Percentiles rank a stretch among this genome's conserved stretches.
phyloP scores from a whole-genome alignment of 768 basidiomycete genomes.

The Trametes cingulata region DNA sequence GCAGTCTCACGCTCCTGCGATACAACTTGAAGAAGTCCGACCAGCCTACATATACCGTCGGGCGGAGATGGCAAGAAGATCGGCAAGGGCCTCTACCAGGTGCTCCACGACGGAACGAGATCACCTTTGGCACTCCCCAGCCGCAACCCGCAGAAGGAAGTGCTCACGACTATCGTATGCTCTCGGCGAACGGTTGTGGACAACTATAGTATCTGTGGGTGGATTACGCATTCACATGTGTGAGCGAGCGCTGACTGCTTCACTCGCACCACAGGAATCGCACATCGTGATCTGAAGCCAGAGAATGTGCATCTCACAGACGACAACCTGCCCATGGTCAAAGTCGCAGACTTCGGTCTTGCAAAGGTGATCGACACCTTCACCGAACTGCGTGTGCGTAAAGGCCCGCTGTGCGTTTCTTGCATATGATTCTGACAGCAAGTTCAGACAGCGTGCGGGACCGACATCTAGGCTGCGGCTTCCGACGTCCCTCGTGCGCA shows the following conservation, averaged over 20 bases:
- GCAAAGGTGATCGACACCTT: conserved; percentile 83
- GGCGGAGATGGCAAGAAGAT: conserved; percentile 66
- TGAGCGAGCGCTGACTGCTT: conserved; percentile 46
- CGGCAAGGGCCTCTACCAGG: conserved; percentile 49
- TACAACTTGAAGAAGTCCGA: conserved; percentile 61
- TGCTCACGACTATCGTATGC: conserved; percentile 75
- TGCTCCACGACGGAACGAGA: conserved; percentile 81
- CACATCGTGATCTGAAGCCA: conserved; percentile 94
- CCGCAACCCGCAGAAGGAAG: conserved; percentile 43
- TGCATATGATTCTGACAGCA: background rate
- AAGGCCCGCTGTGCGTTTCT: background rate
- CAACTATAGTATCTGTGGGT: too few relatives aligned
- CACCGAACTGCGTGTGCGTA: conserved; percentile 70
- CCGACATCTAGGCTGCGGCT: conserved; percentile 66
- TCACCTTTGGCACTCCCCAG: conserved; percentile 67
- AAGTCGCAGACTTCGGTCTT: conserved; percentile 95
- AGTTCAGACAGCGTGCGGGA: conserved; percentile 90
- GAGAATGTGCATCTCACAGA: conserved; percentile 85
- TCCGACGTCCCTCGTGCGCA: too few relatives aligned
- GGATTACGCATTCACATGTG: too few relatives aligned
- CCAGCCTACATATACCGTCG: conserved; percentile 51
- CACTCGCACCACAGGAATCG: conserved; percentile 55
- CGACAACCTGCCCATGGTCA: conserved; percentile 67
- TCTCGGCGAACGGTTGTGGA: conserved; percentile 40
- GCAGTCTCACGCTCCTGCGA: conserved; percentile 46